Evolutionary conservation across 148 eudicot genomes (phyloP).

Genomic region (Fallopia convolvulus): DNA sequence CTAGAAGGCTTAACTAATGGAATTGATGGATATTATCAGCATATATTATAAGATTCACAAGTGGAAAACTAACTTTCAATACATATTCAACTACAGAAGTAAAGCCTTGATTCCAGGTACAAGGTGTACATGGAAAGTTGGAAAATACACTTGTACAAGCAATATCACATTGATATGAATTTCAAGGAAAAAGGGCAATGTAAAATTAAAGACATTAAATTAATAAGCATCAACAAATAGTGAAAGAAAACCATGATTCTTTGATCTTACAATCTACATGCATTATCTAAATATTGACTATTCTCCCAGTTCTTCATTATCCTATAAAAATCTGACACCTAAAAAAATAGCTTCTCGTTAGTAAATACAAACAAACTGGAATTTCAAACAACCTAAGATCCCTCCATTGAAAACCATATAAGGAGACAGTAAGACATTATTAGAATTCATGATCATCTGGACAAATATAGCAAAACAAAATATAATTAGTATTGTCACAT

Average conservation of each 20-base stretch:
- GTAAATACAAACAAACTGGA: background rate
- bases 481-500: background rate
- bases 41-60: background rate
- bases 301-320: background rate
- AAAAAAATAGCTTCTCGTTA: background rate
- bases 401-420: background rate
- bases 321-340: background rate
- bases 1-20: background rate
- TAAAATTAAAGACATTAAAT: background rate
- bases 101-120: background rate
- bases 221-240: background rate
- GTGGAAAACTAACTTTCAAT: background rate
- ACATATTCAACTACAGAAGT: background rate
- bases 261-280: background rate
- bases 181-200: background rate
- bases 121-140: background rate
- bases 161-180: background rate
- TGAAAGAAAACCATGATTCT: background rate
- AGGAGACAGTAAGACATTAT: background rate
- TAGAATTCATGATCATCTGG: background rate
- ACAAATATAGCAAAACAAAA: background rate
- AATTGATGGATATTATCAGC: background rate
- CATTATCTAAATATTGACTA: background rate
- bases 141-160: background rate
- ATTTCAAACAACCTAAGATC: background rate